Percentiles rank a stretch among this genome's conserved stretches.
phyloP scores from a whole-genome alignment of 495 filamentous ascomycete species.

The Neurospora sp. region DNA sequence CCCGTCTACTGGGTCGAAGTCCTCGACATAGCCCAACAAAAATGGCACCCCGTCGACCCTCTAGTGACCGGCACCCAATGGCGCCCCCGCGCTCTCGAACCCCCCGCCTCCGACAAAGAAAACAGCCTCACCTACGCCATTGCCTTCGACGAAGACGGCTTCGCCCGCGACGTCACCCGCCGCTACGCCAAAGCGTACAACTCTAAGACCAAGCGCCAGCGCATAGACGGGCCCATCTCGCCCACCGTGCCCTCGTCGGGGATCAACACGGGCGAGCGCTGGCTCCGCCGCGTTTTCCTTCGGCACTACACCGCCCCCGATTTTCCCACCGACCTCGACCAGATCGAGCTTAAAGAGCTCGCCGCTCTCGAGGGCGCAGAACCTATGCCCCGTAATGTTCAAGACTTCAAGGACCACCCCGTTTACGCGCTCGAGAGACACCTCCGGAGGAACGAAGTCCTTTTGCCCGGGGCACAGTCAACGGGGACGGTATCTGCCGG shows the following conservation, averaged over 20 bases:
- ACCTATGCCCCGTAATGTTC: constrained; percentile 80
- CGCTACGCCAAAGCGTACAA: constrained; percentile 76
- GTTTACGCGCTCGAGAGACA: constrained; percentile 82
- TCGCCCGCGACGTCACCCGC: constrained; percentile 68
- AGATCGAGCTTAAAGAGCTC: constrained; percentile 72
- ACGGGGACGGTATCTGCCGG: constrained; percentile 69
- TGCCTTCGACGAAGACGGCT: constrained; percentile 67
- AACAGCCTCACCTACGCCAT: constrained; percentile 77
- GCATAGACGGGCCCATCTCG: constrained; percentile 49
- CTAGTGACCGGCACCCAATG: constrained; percentile 67
- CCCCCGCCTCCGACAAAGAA: constrained; percentile 58
- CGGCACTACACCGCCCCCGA: constrained; percentile 47
- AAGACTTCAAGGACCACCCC: constrained; percentile 90
- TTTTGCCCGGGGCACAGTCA: constrained; percentile 56
- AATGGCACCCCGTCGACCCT: constrained; percentile 85
- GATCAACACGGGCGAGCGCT: constrained; percentile 44
- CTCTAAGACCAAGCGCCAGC: constrained; percentile 68
- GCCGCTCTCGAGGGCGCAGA: constrained; percentile 59
- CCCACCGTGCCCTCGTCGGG: not conserved
- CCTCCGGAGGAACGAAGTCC: constrained; percentile 70
- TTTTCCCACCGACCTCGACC: constrained; percentile 52
- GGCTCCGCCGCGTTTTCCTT: constrained; percentile 56
- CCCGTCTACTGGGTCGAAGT: constrained; percentile 94
- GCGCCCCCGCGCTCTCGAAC: constrained; percentile 65
- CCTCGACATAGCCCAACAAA: constrained; percentile 71